A percentile compares a stretch with the other conserved stretches of the same genome.
phyloP scores from a whole-genome alignment of 768 basidiomycete species.

The Rhizopogon vulgaris region DNA sequence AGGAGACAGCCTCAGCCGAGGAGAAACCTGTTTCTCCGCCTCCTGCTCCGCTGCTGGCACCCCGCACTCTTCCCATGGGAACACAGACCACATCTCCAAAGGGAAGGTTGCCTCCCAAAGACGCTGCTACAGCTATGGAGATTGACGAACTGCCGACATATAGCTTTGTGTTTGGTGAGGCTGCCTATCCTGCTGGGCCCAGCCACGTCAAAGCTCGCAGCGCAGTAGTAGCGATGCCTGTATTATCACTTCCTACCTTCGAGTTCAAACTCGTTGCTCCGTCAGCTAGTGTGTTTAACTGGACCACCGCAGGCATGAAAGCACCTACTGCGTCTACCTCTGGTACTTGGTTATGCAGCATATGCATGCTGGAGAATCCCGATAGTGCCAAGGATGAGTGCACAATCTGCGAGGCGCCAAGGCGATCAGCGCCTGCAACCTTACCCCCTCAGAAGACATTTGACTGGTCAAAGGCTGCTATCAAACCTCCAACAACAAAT shows the following conservation, averaged over 20 bases:
- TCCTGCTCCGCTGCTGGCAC: conserved; percentile 7
- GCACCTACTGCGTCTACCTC: conserved; percentile 26
- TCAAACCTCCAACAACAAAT: conserved; percentile 23
- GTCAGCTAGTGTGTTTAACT: conserved; percentile 43
- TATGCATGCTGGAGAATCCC: conserved; percentile 41
- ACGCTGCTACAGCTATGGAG: conserved; percentile 22
- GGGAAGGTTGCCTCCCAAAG: conserved; percentile 21
- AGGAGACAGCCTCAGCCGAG: conserved; percentile 25
- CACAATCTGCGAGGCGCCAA: conserved; percentile 36
- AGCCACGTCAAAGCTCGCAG: conserved; percentile 21
- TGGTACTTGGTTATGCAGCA: conserved; percentile 49
- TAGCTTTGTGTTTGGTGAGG: conserved; percentile 16
- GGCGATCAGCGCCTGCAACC: conserved; percentile 15
- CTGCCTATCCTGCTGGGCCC: conserved; percentile 13
- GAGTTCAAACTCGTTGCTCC: conserved; percentile 21
- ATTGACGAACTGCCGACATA: conserved; percentile 31
- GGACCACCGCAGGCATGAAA: conserved; percentile 56
- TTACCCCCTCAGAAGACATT: conserved; percentile 17
- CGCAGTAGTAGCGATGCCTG: conserved; percentile 34
- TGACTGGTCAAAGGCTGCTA: conserved; percentile 33
- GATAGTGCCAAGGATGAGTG: conserved; percentile 37
- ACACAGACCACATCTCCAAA: conserved; percentile 5
- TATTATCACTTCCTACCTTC: conserved; percentile 41
- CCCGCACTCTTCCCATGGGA: conserved; percentile 25
- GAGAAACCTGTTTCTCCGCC: neutral